Evolutionary conservation across 345 rosid genomes (phyloP).

Genomic region (Salix udensis): DNA sequence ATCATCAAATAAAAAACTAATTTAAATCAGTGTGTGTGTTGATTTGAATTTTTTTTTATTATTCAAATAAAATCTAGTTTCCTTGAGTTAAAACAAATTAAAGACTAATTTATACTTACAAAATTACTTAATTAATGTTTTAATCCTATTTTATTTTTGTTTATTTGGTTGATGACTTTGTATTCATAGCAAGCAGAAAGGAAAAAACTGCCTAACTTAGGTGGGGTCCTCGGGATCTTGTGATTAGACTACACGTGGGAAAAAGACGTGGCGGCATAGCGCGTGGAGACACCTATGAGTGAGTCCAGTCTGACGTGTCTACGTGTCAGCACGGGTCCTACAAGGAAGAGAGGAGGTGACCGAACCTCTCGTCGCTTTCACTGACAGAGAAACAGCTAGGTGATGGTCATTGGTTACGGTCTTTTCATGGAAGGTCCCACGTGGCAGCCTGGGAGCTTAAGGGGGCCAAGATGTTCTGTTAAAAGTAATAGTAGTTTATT

Average conservation of each 20-base stretch:
- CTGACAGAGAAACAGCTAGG: conserved; percentile 24
- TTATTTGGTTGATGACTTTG: too few species aligned
- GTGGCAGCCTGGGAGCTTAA: conserved; percentile 1
- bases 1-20: too few species aligned
- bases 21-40: too few species aligned
- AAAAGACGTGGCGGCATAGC: conserved; percentile 13
- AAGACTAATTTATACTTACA: too few species aligned
- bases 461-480: not conserved
- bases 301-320: conserved; percentile 39
- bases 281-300: conserved; percentile 35
- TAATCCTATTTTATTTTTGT: too few species aligned
- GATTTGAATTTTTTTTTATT: too few species aligned
- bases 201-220: not conserved
- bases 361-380: conserved; percentile 38
- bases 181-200: too few species aligned
- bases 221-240: conserved; percentile 17
- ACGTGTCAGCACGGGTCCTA: conserved; percentile 35
- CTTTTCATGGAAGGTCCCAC: conserved; percentile 16
- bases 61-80: too few species aligned
- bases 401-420: conserved; percentile 29
- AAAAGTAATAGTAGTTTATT: too few species aligned
- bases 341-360: not conserved
- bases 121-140: too few species aligned
- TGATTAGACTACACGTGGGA: conserved; percentile 30
- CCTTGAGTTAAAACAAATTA: too few species aligned